These are phyloP conservation scores for Sophora flavescens DNA, from an alignment of 306 rosid genomes.

Conservation along the genomic window DNA sequence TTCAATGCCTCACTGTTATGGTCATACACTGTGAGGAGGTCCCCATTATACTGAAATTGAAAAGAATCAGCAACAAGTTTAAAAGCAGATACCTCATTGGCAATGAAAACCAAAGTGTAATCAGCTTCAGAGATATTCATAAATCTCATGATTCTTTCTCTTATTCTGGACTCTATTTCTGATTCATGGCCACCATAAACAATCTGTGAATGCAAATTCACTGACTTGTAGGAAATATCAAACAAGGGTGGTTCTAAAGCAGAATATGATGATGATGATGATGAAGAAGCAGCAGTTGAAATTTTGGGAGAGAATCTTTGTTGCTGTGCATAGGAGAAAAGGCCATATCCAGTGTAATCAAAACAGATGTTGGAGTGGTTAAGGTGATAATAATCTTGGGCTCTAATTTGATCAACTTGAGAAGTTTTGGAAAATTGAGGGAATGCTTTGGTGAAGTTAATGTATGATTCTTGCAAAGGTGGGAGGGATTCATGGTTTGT, in stretches of 20 bases:
- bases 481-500: conserved; percentile 85
- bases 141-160: conserved; percentile 71
- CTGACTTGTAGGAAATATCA: conserved; percentile 62
- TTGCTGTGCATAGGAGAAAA: conserved; percentile 72
- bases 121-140: conserved; percentile 79
- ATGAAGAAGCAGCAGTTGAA: conserved; percentile 47
- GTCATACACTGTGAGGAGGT: conserved; percentile 79
- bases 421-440: conserved; percentile 56
- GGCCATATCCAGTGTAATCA: conserved; percentile 81
- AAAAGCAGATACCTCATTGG: conserved; percentile 80
- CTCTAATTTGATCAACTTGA: conserved; percentile 65
- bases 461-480: conserved; percentile 61
- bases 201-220: conserved; percentile 68
- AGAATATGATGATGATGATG: conserved; percentile 43
- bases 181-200: conserved; percentile 63
- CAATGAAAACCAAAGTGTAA: conserved; percentile 75
- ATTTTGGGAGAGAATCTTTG: conserved; percentile 33
- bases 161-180: conserved; percentile 62
- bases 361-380: conserved; percentile 69
- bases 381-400: conserved; percentile 70
- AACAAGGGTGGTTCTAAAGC: conserved; percentile 56
- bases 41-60: conserved; percentile 68
- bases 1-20: conserved; percentile 71
- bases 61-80: conserved; percentile 76
- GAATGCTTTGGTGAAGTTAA: conserved; percentile 62